Percentiles rank a stretch among this genome's conserved stretches.
These are phyloP conservation scores for Metschnikowia amazonensis DNA, from an alignment of 805 yeast species.

Conservation along the genomic window DNA sequence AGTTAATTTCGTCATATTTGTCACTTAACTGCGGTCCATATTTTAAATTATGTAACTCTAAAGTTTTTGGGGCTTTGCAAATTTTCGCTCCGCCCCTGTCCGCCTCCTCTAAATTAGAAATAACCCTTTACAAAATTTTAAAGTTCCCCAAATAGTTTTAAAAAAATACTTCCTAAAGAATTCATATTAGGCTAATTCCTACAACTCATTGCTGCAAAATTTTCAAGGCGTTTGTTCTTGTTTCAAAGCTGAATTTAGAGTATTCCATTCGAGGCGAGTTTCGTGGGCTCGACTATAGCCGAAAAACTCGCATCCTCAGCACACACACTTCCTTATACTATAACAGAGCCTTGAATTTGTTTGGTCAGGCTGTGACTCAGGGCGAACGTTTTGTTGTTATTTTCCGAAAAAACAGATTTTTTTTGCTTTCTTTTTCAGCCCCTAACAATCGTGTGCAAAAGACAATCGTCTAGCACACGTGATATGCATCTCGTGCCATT, in stretches of 20 bases:
- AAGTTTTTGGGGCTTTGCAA: too few species aligned
- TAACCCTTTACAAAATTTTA: too few species aligned
- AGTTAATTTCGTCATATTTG: too few species aligned
- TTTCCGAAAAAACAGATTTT: not conserved
- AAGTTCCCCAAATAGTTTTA: too few species aligned
- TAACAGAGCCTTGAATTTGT: not conserved
- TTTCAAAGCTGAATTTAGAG: constrained; percentile 2
- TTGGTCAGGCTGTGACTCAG: not conserved
- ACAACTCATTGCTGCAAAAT: not conserved
- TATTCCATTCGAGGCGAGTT: not conserved
- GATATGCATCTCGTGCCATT: constrained; percentile 5
- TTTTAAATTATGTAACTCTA: too few species aligned
- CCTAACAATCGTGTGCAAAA: not conserved
- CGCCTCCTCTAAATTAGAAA: not conserved
- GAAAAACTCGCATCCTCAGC: not conserved
- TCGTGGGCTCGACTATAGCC: not conserved
- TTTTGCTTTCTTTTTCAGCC: not conserved
- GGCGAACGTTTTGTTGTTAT: too few species aligned
- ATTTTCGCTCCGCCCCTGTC: too few species aligned
- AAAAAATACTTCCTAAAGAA: not conserved
- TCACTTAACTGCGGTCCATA: too few species aligned
- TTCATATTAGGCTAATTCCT: not conserved
- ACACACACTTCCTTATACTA: not conserved
- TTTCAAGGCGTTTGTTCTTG: not conserved
- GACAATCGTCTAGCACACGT: not conserved